Evolutionary conservation across 1,139 yeast genomes (phyloP), one percentile per base, ranked within the genome.

Genomic region (Zygosaccharomyces pseudobailii): DNA sequence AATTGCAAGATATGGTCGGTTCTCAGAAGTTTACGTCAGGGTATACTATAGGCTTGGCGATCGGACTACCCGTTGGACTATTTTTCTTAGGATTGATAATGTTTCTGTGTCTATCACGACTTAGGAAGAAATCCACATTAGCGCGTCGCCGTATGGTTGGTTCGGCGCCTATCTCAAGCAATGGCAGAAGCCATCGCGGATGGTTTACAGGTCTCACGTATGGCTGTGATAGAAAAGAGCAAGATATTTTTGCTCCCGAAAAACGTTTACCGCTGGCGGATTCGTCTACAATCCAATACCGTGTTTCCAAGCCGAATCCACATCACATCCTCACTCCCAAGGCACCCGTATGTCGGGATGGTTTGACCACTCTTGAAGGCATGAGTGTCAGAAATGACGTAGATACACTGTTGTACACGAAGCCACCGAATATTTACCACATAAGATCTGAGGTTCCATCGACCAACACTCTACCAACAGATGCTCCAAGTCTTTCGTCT

Each of bases 61-160:
- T 65, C 19, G 69, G 67, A 1, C 47, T 64, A 9, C 67, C 68
- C 2, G 47, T 63, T 5, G 66, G 62, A 2, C 43, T 65, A 5
- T 55, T 62, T 36, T 50, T 56, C 36, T 35, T 57, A 10, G 55
- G 54, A 4, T 35, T 63, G 21, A 20, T 56, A 3, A 10, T 57
- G 35, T 46, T 62, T 41, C 40, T 57, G 32, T 25, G 52, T 3
- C 54, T 50, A 42, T 48, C 54, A 31, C 48, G 48, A 28, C 50
- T 47, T 32, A 43, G 48, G n/a, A 56, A 48, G 27, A 47, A 40
- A 23, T 22, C 35, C 8, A 28, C 45, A n/a, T 13, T 39, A n/a
- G 38, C 21, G 22, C 39, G 37, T 6, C 34, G 30, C 21, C 37
- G 36, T 21, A 45, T 51, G 3, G 20, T 47, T 13, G 51, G 52